Evolutionary conservation across 768 basidiomycete genomes (phyloP), one percentile per base, ranked within the genome.

Genomic region (Rhodotorula toruloides): DNA sequence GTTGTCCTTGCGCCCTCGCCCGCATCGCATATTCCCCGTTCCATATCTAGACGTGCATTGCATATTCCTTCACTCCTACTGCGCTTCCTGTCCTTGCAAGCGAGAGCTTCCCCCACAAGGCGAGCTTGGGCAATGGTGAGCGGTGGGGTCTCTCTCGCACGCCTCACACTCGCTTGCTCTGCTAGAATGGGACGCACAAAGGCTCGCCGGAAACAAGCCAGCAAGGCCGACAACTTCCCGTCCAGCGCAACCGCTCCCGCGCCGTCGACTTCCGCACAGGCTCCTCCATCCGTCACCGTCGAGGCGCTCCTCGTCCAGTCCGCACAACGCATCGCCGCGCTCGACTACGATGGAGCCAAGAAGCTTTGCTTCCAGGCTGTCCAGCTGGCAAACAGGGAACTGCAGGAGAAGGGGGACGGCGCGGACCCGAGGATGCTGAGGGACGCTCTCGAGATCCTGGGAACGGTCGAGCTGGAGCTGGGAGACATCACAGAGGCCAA

Each of bases 391-490:
- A 49, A 57, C 44, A 48, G 58, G 31, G 50, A 46, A 52, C 61
- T 32, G 37, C 56, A 73, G 44, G 58, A 55, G 11, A 46, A 58
- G 37, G 53, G 49, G 21, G 60, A 34, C 8, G 44, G 39, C 16
- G 50, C 43, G 22, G 56, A 58, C 49, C 46, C 57, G 60, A 48
- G 49, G 49, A 58, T 67, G 61, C 57, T 65, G 8, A 63, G 56
- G 46, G 71, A 63, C 32, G 56, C 63, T 19, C 40, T 71, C 27
- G 74, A 75, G 58, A 60, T 74, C 36, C 54, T 73, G 27, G 74
- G 73, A 5, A 68, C 70, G 11, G 58, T 67, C 59, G 69, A 70
- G 47, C 70, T 75, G 27, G 74, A 75, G 63, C 43, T 68, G n/a
- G 63, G 59, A 8, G 63, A 73, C 39, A 36, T 70, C 21, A 72